phyloP scores from a whole-genome alignment of 352 stramenopile species.

The Phytopythium cucurbitacearum region DNA sequence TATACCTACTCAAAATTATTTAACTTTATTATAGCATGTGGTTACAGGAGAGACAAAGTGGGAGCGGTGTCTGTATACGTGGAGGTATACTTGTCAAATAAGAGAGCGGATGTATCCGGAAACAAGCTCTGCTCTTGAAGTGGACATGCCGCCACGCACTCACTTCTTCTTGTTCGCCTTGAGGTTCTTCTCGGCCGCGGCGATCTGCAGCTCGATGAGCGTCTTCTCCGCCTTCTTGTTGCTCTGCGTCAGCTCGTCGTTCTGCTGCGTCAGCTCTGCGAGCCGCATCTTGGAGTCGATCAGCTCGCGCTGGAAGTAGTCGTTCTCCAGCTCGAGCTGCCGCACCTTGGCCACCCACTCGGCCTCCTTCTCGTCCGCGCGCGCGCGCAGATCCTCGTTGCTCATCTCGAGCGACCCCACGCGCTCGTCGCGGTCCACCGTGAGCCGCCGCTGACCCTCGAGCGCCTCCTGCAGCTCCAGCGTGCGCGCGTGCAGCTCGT shows the following conservation, averaged over 20 bases:
- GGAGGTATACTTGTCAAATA: no score
- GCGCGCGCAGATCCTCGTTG: conserved; percentile 46
- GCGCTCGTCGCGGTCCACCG: conserved; percentile 40
- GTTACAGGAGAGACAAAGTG: no score
- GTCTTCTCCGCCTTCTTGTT: conserved; percentile 67
- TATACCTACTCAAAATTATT: no score
- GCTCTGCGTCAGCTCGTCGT: conserved; percentile 60
- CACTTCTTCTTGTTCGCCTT: conserved; percentile 43
- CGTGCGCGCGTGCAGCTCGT: conserved; percentile 39
- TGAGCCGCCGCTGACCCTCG: conserved; percentile 34
- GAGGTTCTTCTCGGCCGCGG: conserved; percentile 29
- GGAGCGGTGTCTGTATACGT: no score
- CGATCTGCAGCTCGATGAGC: conserved; percentile 44
- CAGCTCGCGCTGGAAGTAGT: conserved; percentile 79
- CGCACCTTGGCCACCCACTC: conserved; percentile 33
- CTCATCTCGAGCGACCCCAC: conserved; percentile 35
- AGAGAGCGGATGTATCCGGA: no score
- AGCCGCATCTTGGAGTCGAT: conserved; percentile 85
- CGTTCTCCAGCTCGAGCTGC: conserved; percentile 67
- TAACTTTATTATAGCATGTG: no score
- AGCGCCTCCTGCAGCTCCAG: conserved; percentile 36
- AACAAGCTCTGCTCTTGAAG: no score
- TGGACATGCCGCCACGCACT: background rate
- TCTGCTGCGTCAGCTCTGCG: conserved; percentile 62
- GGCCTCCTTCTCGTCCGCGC: conserved; percentile 31